These are phyloP conservation scores for Herpetospermum pedunculosum DNA, from an alignment of 306 rosid species.

Conservation along the genomic window DNA sequence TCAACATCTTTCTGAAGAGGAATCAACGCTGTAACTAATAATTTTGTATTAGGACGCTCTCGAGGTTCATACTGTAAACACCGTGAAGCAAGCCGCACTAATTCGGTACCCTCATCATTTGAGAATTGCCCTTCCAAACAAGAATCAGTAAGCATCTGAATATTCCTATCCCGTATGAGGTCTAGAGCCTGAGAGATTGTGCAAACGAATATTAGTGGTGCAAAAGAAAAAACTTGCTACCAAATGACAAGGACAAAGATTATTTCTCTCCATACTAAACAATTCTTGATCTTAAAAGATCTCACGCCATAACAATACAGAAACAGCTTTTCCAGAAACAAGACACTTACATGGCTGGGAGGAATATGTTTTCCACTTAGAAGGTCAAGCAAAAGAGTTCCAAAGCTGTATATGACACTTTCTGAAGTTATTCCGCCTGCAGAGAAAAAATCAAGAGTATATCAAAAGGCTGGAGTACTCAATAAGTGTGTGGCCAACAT, in stretches of 20 bases:
- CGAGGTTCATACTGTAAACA: slow-evolving; percentile 86
- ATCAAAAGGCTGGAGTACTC: background rate
- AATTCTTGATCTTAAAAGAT: background rate
- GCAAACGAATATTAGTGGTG: slow-evolving; percentile 16
- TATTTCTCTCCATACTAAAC: background rate
- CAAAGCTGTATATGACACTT: slow-evolving; percentile 88
- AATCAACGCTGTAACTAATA: slow-evolving; percentile 67
- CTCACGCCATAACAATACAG: background rate
- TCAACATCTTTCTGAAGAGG: slow-evolving; percentile 87
- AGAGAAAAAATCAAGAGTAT: slow-evolving; percentile 6
- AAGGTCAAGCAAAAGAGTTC: slow-evolving; percentile 92
- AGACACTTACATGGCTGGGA: slow-evolving; percentile 84
- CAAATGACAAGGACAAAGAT: background rate
- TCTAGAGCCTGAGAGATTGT: slow-evolving; percentile 68
- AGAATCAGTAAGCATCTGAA: slow-evolving; percentile 82
- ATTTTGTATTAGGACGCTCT: slow-evolving; percentile 89
- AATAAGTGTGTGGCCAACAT: background rate
- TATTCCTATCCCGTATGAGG: slow-evolving; percentile 79
- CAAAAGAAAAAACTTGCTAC: slow-evolving; percentile 5
- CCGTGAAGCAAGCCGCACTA: slow-evolving; percentile 87
- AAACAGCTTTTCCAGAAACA: slow-evolving; percentile 12
- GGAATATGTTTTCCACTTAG: slow-evolving; percentile 98
- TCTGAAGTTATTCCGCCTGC: slow-evolving; percentile 88
- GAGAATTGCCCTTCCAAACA: slow-evolving; percentile 92
- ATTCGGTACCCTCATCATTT: slow-evolving; percentile 77